Evolutionary conservation across 2,329 filamentous ascomycete genomes (phyloP), one percentile per base, ranked within the genome.

Genomic region (Mycocentrospora acerina): DNA sequence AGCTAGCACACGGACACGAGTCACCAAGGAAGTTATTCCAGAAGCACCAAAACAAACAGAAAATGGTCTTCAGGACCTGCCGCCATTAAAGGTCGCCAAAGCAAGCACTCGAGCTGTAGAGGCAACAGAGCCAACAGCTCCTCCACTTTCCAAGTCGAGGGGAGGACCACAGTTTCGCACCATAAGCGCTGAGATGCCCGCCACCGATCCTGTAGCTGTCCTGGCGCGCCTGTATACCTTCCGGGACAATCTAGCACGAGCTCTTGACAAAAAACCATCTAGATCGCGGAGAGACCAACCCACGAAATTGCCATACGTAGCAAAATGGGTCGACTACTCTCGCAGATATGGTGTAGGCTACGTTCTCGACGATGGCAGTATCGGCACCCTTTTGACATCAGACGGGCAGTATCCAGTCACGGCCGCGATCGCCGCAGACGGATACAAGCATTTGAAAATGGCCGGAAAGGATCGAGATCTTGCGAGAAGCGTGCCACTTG

Each of bases 321-420:
- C 59, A 9, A 89, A 90, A 60, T 93, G 88, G 88, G 88, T 93
- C 6, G 88, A 93, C 62, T 93, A 93, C 65, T 89, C 86, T 42
- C 88, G 90, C 67, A 90, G 90, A 62, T 89, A 90, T 62, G 88
- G 88, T 10, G 76, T 93, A 12, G 88, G 88, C 24, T 93, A 91
- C 58, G 88, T 91, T 41, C 72, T 93, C 37, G 88, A 88, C 46
- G 86, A 91, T 50, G 87, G 88, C 19, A 89, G 83, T 46, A 83
- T 90, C 14, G 88, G 87, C 12, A 90, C 85, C 28, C 68, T 78
- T 36, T 67, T 74, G 45, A 75, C 74, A 37, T 73, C 71, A n/a
- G 69, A 69, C 13, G 51, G 64, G 29, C 62, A 55, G 16, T 52
- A 69, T 18, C 86, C 85, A 1, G 85, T 87, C 0, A 85, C 83